Conservation (phyloP, 495 filamentous ascomycete species). For the Geoglossum glabrum region DNA sequence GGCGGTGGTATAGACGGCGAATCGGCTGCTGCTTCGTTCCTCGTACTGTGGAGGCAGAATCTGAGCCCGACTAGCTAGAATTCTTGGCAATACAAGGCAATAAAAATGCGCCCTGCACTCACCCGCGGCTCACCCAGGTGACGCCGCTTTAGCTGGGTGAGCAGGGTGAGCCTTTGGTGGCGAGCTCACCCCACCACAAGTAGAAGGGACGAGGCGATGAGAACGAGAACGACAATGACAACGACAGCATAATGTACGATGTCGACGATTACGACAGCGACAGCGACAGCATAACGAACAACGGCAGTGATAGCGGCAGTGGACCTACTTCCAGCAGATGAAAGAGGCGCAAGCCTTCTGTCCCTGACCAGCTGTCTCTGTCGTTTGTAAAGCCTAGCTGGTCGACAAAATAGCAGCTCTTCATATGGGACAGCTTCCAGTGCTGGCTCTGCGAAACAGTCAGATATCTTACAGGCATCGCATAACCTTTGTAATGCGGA, state of each 20-base stretch:
- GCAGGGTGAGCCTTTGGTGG: not conserved
- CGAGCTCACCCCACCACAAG: not conserved
- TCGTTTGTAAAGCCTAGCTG: not conserved
- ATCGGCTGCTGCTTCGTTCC: too few relatives aligned
- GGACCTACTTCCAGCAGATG: too few relatives aligned
- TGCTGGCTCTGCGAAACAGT: not conserved
- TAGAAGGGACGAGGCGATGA: not conserved
- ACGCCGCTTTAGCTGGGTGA: slow-evolving; percentile 1
- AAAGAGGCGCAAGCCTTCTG: not conserved
- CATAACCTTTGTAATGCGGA: not conserved
- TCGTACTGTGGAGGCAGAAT: too few relatives aligned
- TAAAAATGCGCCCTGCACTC: too few relatives aligned
- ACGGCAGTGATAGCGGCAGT: not conserved
- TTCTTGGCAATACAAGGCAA: too few relatives aligned
- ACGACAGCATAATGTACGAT: not conserved
- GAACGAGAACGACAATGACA: not conserved
- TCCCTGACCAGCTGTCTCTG: not conserved
- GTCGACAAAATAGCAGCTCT: not conserved
- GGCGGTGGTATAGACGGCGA: too few relatives aligned
- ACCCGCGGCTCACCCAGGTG: not conserved
- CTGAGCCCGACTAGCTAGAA: too few relatives aligned
- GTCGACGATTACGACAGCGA: not conserved
- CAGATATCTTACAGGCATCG: not conserved
- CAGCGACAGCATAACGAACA: not conserved
- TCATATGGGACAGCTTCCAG: not conserved